Percentiles rank a stretch among this genome's conserved stretches.
Evolutionary conservation across 768 basidiomycete genomes (phyloP).

Genomic region (Saitozyma sp.): DNA sequence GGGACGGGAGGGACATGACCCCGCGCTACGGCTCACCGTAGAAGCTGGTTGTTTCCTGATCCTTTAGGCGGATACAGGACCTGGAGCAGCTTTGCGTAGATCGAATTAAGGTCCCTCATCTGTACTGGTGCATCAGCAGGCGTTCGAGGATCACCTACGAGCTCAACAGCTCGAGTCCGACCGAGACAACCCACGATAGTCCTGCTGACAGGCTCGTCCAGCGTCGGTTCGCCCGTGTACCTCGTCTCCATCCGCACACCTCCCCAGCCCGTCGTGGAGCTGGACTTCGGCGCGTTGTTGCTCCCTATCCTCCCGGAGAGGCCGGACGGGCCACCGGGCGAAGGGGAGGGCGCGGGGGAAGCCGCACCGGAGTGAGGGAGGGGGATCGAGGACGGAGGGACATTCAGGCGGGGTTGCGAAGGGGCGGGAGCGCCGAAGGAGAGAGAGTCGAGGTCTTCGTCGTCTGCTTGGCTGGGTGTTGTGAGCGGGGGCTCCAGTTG

Average conservation of each 20-base stretch:
- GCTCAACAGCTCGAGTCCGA: neutral
- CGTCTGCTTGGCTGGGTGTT: conserved; percentile 48
- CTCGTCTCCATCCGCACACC: conserved; percentile 86
- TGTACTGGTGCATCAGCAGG: conserved; percentile 45
- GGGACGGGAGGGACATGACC: too few relatives aligned
- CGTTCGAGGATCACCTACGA: neutral
- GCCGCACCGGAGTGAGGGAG: conserved; percentile 15
- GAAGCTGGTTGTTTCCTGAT: conserved; percentile 72
- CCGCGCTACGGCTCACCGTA: conserved; percentile 58
- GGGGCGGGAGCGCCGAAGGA: conserved; percentile 44
- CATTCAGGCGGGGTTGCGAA: neutral
- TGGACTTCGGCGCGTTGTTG: conserved; percentile 9
- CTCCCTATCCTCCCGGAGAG: conserved; percentile 45
- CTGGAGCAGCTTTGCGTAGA: conserved; percentile 88
- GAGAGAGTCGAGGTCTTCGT: conserved; percentile 50
- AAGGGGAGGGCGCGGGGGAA: conserved; percentile 6
- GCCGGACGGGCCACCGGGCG: conserved; percentile 10
- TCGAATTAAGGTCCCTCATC: conserved; percentile 85
- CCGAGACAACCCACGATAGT: conserved; percentile 71
- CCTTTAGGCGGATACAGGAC: conserved; percentile 81
- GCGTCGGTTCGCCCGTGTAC: conserved; percentile 78
- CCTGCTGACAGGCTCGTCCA: conserved; percentile 84
- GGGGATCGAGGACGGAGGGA: conserved; percentile 7
- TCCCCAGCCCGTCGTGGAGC: conserved; percentile 55
- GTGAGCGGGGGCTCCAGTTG: too few relatives aligned